A percentile compares a stretch with the other conserved stretches of the same genome.
phyloP scores from a whole-genome alignment of 768 basidiomycete species.

The Xerocomellus intermedius region DNA sequence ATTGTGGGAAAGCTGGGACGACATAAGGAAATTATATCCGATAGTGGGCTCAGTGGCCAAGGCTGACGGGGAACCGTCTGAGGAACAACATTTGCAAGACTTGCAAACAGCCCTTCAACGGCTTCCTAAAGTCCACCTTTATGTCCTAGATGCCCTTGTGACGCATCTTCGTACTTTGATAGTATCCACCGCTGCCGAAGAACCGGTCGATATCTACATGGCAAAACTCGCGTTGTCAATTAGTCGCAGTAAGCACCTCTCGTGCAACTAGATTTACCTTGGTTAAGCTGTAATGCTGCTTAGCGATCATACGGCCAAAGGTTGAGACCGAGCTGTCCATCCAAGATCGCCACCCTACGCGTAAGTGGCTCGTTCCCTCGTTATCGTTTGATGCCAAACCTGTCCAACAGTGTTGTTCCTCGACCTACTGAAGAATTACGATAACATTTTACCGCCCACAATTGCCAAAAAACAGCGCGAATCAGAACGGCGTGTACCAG shows the following conservation, averaged over 20 bases:
- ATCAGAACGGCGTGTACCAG: constrained; percentile 78
- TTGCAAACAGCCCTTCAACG: constrained; percentile 62
- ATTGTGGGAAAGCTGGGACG: constrained; percentile 90
- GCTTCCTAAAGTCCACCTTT: constrained; percentile 76
- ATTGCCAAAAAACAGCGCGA: constrained; percentile 85
- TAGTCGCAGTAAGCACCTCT: constrained; percentile 66
- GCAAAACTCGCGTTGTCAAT: constrained; percentile 86
- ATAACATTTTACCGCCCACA: constrained; percentile 72
- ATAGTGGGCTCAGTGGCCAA: constrained; percentile 58
- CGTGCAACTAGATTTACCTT: not conserved
- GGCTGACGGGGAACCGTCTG: constrained; percentile 49
- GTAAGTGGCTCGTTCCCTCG: constrained; percentile 40
- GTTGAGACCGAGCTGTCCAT: constrained; percentile 81
- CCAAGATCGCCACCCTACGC: constrained; percentile 84
- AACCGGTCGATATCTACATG: constrained; percentile 75
- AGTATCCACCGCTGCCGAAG: constrained; percentile 63
- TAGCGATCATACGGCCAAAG: constrained; percentile 82
- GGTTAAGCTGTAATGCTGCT: constrained; percentile 1
- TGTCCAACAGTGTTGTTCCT: constrained; percentile 67
- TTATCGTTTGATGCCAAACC: not conserved
- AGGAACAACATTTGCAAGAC: constrained; percentile 62
- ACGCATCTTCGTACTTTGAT: constrained; percentile 75
- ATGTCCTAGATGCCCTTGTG: constrained; percentile 75
- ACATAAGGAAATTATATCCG: constrained; percentile 85
- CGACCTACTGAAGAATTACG: constrained; percentile 78